phyloP scores from a whole-genome alignment of 2,329 filamentous ascomycete species.

The Triangularia setosa region DNA sequence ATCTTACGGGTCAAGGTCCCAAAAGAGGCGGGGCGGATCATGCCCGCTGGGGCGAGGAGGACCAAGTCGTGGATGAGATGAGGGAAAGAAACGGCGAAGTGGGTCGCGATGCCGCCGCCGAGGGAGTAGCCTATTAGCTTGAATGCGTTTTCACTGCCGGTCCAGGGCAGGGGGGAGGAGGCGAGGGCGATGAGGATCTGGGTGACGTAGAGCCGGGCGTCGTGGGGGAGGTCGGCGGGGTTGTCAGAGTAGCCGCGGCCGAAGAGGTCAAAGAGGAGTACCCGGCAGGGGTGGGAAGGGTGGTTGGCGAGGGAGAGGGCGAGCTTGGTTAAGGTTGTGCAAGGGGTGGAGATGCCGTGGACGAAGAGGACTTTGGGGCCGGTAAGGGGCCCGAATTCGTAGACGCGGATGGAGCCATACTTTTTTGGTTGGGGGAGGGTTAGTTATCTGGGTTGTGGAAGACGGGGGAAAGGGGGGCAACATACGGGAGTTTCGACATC shows the following conservation, averaged over 20 bases:
- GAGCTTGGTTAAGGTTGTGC: conserved; percentile 65
- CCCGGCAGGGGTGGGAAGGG: conserved; percentile 59
- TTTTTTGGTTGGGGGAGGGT: conserved; percentile 26
- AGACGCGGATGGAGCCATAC: conserved; percentile 72
- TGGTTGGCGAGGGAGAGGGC: conserved; percentile 59
- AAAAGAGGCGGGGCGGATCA: conserved; percentile 59
- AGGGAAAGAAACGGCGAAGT: conserved; percentile 71
- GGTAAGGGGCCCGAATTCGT: conserved; percentile 74
- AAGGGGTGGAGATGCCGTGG: conserved; percentile 81
- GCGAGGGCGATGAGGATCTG: conserved; percentile 68
- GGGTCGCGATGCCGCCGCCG: conserved; percentile 72
- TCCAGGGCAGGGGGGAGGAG: conserved; percentile 65
- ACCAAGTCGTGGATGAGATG: conserved; percentile 65
- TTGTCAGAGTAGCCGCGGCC: conserved; percentile 65
- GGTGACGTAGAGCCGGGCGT: conserved; percentile 67
- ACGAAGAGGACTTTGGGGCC: conserved; percentile 74
- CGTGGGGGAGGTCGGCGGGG: conserved; percentile 64
- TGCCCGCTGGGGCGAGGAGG: conserved; percentile 73
- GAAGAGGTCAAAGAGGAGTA: conserved; percentile 76
- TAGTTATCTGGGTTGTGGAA: background rate
- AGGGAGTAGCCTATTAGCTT: conserved; percentile 75
- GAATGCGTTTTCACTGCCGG: conserved; percentile 49
- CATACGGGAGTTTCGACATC: conserved; percentile 65
- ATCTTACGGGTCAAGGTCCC: conserved; percentile 46
- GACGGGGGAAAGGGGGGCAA: conserved; percentile 6